Conservation (phyloP, 805 yeast species). For the Yamadazyma insecticola region DNA sequence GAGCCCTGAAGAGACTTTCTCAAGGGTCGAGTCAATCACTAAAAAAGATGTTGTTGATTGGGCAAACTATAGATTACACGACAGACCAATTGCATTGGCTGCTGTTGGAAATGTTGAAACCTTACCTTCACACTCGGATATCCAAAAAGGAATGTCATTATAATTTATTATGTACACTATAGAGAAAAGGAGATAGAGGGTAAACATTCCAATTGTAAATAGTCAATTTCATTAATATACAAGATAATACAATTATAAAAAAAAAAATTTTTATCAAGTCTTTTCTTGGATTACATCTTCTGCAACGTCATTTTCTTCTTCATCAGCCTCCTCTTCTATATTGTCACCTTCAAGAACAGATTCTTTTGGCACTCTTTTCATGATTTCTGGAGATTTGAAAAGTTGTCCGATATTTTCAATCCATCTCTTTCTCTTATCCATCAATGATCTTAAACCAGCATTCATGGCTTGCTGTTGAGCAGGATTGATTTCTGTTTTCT, state of each 20-base stretch:
- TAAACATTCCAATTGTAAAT: background rate
- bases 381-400: slow-evolving; percentile 59
- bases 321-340: slow-evolving; percentile 29
- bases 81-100: slow-evolving; percentile 84
- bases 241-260: background rate
- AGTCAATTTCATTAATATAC: background rate
- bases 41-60: slow-evolving; percentile 77
- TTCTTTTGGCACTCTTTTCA: slow-evolving; percentile 71
- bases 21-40: slow-evolving; percentile 71
- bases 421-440: slow-evolving; percentile 90
- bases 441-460: slow-evolving; percentile 68
- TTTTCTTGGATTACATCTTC: slow-evolving; percentile 10
- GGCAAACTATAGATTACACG: slow-evolving; percentile 77
- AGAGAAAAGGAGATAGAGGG: background rate
- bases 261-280: background rate
- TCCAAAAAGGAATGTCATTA: slow-evolving; percentile 31
- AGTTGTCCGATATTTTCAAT: slow-evolving; percentile 83
- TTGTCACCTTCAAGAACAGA: slow-evolving; percentile 47
- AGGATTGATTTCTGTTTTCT: slow-evolving; percentile 19
- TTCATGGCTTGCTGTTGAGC: slow-evolving; percentile 67
- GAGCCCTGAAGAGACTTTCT: slow-evolving; percentile 69
- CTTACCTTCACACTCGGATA: slow-evolving; percentile 63
- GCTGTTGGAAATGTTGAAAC: slow-evolving; percentile 79
- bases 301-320: slow-evolving; percentile 23
- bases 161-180: background rate